These are phyloP conservation scores for Polyrhizophydium stewartii DNA, from an alignment of 371 early-diverging fungal genomes.

Conservation along the genomic window DNA sequence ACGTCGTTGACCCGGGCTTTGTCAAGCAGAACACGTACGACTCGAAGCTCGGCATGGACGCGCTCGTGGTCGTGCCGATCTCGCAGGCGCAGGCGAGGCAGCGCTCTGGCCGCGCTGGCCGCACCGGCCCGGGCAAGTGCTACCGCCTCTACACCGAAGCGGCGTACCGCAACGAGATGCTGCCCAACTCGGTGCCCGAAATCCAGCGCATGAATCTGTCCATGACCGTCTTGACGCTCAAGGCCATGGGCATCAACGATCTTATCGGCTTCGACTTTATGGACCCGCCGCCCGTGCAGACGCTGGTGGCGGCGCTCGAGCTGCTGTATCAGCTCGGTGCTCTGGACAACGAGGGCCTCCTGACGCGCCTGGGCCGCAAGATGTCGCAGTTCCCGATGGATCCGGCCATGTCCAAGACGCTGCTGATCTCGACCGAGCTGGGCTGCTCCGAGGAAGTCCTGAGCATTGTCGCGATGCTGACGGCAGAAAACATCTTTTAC, in stretches of 20 bases:
- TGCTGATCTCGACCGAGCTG: slow-evolving; percentile 84
- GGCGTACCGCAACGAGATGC: slow-evolving; percentile 94
- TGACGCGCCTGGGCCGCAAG: slow-evolving; percentile 89
- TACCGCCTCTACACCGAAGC: slow-evolving; percentile 96
- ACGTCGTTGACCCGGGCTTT: slow-evolving; percentile 97
- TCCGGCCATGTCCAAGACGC: slow-evolving; percentile 88
- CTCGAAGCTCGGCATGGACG: slow-evolving; percentile 93
- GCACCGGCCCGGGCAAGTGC: slow-evolving; percentile 94
- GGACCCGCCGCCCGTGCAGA: slow-evolving; percentile 94
- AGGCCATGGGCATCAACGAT: slow-evolving; percentile 96
- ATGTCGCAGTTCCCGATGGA: slow-evolving; percentile 98
- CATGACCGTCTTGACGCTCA: slow-evolving; percentile 86
- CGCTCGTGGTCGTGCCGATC: slow-evolving; percentile 87
- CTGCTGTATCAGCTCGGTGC: slow-evolving; percentile 91
- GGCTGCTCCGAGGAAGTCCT: slow-evolving; percentile 94
- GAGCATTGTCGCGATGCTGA: slow-evolving; percentile 95
- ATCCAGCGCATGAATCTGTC: slow-evolving; percentile 96
- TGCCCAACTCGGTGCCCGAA: slow-evolving; percentile 94
- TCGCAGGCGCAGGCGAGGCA: slow-evolving; percentile 96
- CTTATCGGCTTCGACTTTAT: slow-evolving; percentile 95
- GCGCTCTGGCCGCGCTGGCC: slow-evolving; percentile 98
- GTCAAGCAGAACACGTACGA: slow-evolving; percentile 97
- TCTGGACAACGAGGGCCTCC: slow-evolving; percentile 87
- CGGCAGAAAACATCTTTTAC: slow-evolving; percentile 89
- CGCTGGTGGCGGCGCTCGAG: slow-evolving; percentile 90